phyloP scores from a whole-genome alignment of 306 rosid species.

The Nissolia schottii region DNA sequence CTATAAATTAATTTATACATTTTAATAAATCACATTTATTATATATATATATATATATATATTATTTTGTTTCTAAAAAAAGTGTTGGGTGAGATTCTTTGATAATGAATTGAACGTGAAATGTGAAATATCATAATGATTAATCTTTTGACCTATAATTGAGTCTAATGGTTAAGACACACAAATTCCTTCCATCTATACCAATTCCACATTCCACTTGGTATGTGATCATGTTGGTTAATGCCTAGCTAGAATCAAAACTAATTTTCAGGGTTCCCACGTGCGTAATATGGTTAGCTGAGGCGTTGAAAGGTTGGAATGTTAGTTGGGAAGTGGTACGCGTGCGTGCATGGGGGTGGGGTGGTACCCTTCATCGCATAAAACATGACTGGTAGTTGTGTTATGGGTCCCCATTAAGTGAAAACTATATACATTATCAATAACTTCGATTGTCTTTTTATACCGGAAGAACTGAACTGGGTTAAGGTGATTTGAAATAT shows the following conservation, averaged over 20 bases:
- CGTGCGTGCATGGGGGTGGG: neutral
- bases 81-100: too few relatives aligned
- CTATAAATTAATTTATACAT: too few relatives aligned
- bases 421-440: neutral
- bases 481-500: neutral
- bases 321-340: conserved; percentile 15
- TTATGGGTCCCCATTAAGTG: neutral
- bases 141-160: too few relatives aligned
- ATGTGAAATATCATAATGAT: too few relatives aligned
- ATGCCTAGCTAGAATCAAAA: too few relatives aligned
- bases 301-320: neutral
- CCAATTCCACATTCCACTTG: too few relatives aligned
- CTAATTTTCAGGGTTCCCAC: neutral
- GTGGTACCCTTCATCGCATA: neutral
- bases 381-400: neutral
- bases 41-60: too few relatives aligned
- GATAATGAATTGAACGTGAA: too few relatives aligned
- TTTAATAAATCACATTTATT: too few relatives aligned
- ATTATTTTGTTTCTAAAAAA: too few relatives aligned
- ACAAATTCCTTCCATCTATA: too few relatives aligned
- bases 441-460: neutral
- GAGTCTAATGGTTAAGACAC: too few relatives aligned
- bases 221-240: neutral
- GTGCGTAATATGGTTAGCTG: neutral
- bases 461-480: neutral